Evolutionary conservation across 495 filamentous ascomycete species (phyloP).

Genomic region (Aspergillus homomorphus): DNA sequence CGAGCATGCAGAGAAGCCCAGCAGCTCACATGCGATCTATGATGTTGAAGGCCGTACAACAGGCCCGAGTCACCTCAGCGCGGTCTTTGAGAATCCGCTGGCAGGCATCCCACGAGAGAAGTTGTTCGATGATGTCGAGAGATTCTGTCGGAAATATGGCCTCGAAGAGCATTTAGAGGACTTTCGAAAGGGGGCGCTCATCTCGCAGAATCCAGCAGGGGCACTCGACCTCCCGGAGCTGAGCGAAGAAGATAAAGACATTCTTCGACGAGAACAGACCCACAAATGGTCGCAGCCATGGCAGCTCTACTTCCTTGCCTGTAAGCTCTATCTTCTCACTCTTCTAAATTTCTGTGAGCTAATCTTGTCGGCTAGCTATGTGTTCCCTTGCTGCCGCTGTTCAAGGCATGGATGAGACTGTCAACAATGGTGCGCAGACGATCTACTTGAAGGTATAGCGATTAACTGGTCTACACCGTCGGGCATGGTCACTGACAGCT

Average conservation of each 20-base stretch:
- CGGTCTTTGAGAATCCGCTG: slow-evolving; percentile 50
- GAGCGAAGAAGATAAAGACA: slow-evolving; percentile 41
- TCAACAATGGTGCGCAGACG: slow-evolving; percentile 73
- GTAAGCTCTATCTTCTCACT: slow-evolving; percentile 26
- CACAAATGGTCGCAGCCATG: slow-evolving; percentile 58
- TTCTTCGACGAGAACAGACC: slow-evolving; percentile 44
- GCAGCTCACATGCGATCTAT: slow-evolving; percentile 8
- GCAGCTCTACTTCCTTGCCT: slow-evolving; percentile 54
- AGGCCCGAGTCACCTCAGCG: slow-evolving; percentile 23
- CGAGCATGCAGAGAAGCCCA: slow-evolving; percentile 14
- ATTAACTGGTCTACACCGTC: not conserved
- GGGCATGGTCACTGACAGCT: not conserved
- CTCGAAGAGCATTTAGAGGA: slow-evolving; percentile 41
- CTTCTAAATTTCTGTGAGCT: not conserved
- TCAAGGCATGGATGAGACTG: slow-evolving; percentile 72
- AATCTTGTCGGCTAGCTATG: slow-evolving; percentile 21
- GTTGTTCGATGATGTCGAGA: slow-evolving; percentile 48
- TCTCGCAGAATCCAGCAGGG: slow-evolving; percentile 46
- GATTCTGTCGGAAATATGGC: slow-evolving; percentile 44
- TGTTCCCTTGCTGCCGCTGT: slow-evolving; percentile 52
- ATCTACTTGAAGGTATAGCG: slow-evolving; percentile 52
- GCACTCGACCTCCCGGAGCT: slow-evolving; percentile 44
- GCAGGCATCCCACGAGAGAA: slow-evolving; percentile 45
- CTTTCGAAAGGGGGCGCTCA: slow-evolving; percentile 53
- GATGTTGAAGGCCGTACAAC: slow-evolving; percentile 21